A percentile compares a stretch with the other conserved stretches of the same genome.
Conservation (phyloP, 225 moss, liverwort and hornwort genomes). For the Pleurozium schreberi region DNA sequence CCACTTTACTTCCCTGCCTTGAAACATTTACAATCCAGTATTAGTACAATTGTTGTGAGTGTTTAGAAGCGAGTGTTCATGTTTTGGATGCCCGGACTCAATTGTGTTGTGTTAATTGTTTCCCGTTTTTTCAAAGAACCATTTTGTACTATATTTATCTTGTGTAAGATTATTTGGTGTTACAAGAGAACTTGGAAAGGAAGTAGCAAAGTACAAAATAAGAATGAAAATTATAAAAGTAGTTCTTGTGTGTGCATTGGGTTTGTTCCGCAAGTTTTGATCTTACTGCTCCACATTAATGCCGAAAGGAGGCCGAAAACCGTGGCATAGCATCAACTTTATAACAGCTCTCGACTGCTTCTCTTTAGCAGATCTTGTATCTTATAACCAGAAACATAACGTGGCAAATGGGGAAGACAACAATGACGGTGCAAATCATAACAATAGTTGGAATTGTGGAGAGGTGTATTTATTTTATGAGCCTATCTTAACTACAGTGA, state of each 20-base stretch:
- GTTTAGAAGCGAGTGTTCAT: not conserved
- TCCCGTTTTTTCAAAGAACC: not conserved
- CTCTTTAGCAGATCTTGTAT: conserved; percentile 76
- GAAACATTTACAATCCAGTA: not conserved
- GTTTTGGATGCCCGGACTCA: not conserved
- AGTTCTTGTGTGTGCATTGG: not conserved
- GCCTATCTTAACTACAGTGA: not conserved
- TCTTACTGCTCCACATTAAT: not conserved
- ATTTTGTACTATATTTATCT: not conserved
- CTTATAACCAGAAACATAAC: conserved; percentile 83
- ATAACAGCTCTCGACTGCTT: conserved; percentile 86
- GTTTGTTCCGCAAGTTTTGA: not conserved
- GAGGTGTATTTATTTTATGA: conserved; percentile 29
- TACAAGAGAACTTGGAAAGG: not conserved
- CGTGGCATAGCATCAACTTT: conserved; percentile 88
- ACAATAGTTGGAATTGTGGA: conserved; percentile 95
- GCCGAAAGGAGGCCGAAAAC: conserved; percentile 87
- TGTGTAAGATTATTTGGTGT: not conserved
- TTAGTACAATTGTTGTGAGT: not conserved
- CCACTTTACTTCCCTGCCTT: not conserved
- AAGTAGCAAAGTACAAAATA: not conserved
- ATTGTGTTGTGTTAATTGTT: not conserved
- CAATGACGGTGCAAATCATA: conserved; percentile 76
- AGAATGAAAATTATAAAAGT: not conserved
- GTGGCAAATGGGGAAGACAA: conserved; percentile 81